Conservation (phyloP, 1,284 basidiomycete genomes). For the Cryptococcus sp. region DNA sequence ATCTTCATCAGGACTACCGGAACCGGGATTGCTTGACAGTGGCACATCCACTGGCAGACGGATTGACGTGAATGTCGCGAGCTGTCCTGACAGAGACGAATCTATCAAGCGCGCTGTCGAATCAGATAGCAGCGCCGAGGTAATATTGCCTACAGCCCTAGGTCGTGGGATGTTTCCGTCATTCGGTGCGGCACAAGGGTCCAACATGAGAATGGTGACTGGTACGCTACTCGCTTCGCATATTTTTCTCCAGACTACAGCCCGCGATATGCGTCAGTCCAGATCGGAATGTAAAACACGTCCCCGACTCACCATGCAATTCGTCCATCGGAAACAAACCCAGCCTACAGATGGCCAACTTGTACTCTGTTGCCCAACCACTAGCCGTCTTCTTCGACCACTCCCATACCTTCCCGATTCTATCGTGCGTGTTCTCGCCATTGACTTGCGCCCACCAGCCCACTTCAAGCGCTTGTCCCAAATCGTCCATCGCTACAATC, state of each 20-base stretch:
- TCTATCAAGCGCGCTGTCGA: constrained; percentile 35
- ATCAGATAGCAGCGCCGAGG: constrained; percentile 29
- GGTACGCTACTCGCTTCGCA: constrained; percentile 6
- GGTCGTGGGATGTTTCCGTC: constrained; percentile 8
- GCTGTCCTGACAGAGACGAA: constrained; percentile 27
- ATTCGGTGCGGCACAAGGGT: background rate
- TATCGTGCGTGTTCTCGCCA: constrained; percentile 1
- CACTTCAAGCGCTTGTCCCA: constrained; percentile 36
- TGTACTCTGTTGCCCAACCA: constrained; percentile 35
- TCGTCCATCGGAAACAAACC: constrained; percentile 31
- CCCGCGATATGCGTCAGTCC: background rate
- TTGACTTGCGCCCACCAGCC: constrained; percentile 10
- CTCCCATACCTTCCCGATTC: constrained; percentile 14
- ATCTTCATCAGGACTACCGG: background rate
- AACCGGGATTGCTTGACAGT: background rate
- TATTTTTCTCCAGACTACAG: constrained; percentile 26
- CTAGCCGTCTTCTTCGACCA: constrained; percentile 8
- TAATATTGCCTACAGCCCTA: constrained; percentile 25
- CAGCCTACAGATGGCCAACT: constrained; percentile 25
- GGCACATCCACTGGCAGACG: constrained; percentile 7
- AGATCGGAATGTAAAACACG: background rate
- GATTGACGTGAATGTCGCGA: constrained; percentile 9
- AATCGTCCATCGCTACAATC: constrained; percentile 28
- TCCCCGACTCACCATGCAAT: constrained; percentile 26
- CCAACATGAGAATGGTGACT: constrained; percentile 26